Evolutionary conservation across 768 basidiomycete species (phyloP).

Genomic region (Mycena amicta): DNA sequence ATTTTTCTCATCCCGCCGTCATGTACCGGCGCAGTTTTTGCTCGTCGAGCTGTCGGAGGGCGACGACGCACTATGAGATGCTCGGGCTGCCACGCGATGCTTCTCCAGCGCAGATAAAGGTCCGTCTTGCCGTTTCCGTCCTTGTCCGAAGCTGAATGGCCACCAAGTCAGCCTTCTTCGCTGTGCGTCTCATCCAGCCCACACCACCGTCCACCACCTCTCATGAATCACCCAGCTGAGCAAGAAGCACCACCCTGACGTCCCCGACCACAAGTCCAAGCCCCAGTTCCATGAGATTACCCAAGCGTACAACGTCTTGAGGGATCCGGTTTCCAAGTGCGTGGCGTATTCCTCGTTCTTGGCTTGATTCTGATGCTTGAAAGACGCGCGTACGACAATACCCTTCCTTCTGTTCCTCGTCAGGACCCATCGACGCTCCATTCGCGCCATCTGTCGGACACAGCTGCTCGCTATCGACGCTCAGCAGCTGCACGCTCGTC

Average conservation of each 20-base stretch:
- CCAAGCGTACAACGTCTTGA: conserved; percentile 19
- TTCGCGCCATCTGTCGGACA: conserved; percentile 17
- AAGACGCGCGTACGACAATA: conserved; percentile 22
- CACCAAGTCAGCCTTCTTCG: conserved; percentile 17
- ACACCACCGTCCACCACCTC: background rate
- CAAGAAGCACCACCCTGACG: conserved; percentile 20
- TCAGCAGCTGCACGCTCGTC: background rate
- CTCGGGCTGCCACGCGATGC: conserved; percentile 7
- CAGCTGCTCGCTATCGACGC: conserved; percentile 19
- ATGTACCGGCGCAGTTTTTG: conserved; percentile 21
- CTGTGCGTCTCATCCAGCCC: background rate
- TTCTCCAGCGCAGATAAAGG: conserved; percentile 14
- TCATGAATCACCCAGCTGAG: background rate
- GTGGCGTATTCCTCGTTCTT: background rate
- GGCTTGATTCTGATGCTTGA: background rate
- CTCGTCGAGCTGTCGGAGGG: background rate
- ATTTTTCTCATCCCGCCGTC: background rate
- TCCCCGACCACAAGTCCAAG: conserved; percentile 15
- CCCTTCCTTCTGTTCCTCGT: conserved; percentile 6
- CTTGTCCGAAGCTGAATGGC: background rate
- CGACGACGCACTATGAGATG: conserved; percentile 20
- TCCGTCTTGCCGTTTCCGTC: background rate
- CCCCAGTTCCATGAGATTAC: conserved; percentile 19
- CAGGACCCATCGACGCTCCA: conserved; percentile 11
- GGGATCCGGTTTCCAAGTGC: conserved; percentile 20